These are phyloP conservation scores for Penicillium sp. DNA, from an alignment of 2,329 filamentous ascomycete genomes.

Conservation along the genomic window DNA sequence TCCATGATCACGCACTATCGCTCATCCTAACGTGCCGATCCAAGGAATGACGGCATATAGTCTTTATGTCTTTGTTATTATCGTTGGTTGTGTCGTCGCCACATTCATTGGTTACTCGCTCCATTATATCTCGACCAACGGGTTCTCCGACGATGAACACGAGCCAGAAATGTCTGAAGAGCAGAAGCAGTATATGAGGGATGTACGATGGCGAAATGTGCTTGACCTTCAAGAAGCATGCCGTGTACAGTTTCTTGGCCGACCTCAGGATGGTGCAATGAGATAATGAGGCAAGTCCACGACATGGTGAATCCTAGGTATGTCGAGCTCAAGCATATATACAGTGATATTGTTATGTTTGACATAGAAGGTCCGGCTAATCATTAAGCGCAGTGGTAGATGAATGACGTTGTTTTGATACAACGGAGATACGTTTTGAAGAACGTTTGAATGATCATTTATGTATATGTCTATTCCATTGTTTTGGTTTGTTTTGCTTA, in stretches of 20 bases:
- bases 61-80: slow-evolving; percentile 6
- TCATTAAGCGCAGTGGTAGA: no score
- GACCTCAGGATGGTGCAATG: neutral
- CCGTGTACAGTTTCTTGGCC: neutral
- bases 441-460: no score
- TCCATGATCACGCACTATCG: neutral
- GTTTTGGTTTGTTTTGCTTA: no score
- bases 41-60: neutral
- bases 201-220: slow-evolving; percentile 3
- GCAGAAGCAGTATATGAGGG: slow-evolving; percentile 4
- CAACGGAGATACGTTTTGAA: no score
- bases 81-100: slow-evolving; percentile 1
- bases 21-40: neutral
- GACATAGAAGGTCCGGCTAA: no score
- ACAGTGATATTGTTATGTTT: neutral
- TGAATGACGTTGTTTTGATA: no score
- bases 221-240: neutral
- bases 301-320: neutral
- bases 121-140: slow-evolving; percentile 2
- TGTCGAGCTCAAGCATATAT: neutral
- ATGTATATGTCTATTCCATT: no score
- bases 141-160: neutral
- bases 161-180: neutral
- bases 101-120: slow-evolving; percentile 1
- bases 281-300: neutral